These are phyloP conservation scores for Tillandsia fasciculata DNA, from an alignment of 176 grass and related monocot species.

Conservation along the genomic window DNA sequence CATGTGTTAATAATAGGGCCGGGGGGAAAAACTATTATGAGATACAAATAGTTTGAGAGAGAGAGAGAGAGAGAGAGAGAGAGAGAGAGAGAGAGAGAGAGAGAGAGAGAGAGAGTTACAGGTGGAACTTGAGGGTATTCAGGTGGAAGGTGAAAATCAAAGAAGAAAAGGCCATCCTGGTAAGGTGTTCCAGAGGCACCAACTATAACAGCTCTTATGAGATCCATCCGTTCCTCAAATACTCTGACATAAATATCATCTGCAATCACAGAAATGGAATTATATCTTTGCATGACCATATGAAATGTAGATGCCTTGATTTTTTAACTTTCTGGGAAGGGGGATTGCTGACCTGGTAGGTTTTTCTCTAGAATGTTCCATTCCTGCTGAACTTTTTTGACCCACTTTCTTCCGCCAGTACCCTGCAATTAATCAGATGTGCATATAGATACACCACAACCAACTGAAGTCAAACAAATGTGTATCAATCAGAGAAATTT, in stretches of 20 bases:
- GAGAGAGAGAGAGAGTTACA: constrained; percentile 44
- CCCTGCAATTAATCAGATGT: constrained; percentile 33
- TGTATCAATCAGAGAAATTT: not conserved
- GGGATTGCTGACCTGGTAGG: constrained; percentile 42
- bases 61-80: constrained; percentile 8
- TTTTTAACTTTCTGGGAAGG: constrained; percentile 2
- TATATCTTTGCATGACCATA: not conserved
- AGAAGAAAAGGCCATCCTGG: constrained; percentile 90
- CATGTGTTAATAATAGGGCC: constrained; percentile 4
- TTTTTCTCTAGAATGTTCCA: constrained; percentile 78
- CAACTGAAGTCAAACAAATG: constrained; percentile 1
- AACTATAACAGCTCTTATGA: constrained; percentile 74
- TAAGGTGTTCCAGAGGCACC: constrained; percentile 88
- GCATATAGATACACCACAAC: not conserved
- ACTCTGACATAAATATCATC: constrained; percentile 86
- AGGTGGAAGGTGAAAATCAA: constrained; percentile 83
- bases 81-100: not conserved
- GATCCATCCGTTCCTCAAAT: constrained; percentile 95
- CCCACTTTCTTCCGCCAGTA: constrained; percentile 54
- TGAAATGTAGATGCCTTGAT: not conserved
- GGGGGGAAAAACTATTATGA: not conserved
- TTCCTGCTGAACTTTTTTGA: constrained; percentile 86
- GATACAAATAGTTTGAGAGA: too few relatives aligned
- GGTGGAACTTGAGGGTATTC: constrained; percentile 89
- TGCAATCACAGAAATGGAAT: constrained; percentile 25